Conservation (phyloP, 2,329 filamentous ascomycete genomes). For the Elsinoe perseae region DNA sequence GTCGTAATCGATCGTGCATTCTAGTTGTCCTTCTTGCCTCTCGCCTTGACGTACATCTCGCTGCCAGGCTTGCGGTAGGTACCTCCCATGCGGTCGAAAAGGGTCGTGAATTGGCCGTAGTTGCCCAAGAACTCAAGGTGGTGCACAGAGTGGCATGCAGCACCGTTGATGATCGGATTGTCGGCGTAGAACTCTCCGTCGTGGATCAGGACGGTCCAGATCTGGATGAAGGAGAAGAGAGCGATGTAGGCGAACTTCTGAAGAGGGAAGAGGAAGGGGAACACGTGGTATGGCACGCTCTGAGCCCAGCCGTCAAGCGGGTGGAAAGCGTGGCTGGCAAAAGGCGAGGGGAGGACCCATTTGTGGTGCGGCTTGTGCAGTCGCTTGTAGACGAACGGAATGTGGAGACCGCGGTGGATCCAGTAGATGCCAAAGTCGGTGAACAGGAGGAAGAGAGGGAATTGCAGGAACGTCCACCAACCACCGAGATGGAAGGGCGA, state of each 20-base stretch:
- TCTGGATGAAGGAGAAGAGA: conserved; percentile 86
- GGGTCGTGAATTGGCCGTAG: conserved; percentile 88
- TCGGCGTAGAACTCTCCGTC: conserved; percentile 92
- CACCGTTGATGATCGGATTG: conserved; percentile 85
- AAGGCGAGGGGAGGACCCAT: conserved; percentile 98
- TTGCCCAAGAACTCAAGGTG: conserved; percentile 85
- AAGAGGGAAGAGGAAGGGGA: conserved; percentile 85
- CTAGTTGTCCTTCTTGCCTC: conserved; percentile 13
- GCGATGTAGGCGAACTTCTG: conserved; percentile 83
- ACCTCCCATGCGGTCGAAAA: conserved; percentile 81
- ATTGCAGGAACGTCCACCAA: conserved; percentile 75
- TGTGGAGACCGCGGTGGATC: conserved; percentile 80
- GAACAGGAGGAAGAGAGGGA: conserved; percentile 79
- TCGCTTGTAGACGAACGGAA: conserved; percentile 71
- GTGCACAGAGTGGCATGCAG: conserved; percentile 88
- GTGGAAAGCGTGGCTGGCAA: conserved; percentile 88
- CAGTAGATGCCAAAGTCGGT: conserved; percentile 89
- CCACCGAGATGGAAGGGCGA: conserved; percentile 63
- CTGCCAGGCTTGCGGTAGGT: conserved; percentile 68
- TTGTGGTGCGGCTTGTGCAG: conserved; percentile 98
- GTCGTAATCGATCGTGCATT: neutral
- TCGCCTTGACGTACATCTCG: conserved; percentile 14
- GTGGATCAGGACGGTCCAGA: conserved; percentile 95
- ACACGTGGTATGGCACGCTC: conserved; percentile 84
- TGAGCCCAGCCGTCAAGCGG: conserved; percentile 86